phyloP scores from a whole-genome alignment of 495 filamentous ascomycete genomes.

The Paragyromitra xinjiangensis region DNA sequence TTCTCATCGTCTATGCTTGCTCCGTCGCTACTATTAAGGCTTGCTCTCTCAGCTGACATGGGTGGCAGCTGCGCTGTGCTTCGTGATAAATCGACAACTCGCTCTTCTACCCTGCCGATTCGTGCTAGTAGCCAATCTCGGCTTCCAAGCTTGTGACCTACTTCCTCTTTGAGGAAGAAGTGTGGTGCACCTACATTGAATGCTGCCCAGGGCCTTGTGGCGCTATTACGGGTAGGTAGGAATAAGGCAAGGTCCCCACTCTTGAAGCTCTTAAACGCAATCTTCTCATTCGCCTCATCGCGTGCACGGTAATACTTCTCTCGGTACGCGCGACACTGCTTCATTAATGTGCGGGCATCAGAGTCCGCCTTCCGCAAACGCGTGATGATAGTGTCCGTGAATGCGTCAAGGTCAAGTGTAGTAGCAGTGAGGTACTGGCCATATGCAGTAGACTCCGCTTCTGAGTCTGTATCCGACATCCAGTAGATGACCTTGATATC shows the following conservation, averaged over 20 bases:
- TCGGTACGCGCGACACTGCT: constrained; percentile 83
- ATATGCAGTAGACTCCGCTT: constrained; percentile 75
- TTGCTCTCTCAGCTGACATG: constrained; percentile 63
- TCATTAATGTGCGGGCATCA: constrained; percentile 87
- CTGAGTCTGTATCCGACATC: constrained; percentile 73
- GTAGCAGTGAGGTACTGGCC: constrained; percentile 72
- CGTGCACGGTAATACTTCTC: constrained; percentile 86
- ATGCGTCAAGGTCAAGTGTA: constrained; percentile 81
- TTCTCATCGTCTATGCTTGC: constrained; percentile 82
- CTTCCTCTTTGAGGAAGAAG: constrained; percentile 94
- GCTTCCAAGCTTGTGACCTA: constrained; percentile 79
- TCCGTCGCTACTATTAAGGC: constrained; percentile 66
- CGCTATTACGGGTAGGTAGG: constrained; percentile 91
- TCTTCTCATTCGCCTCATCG: constrained; percentile 92
- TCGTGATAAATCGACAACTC: constrained; percentile 90
- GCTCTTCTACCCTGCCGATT: constrained; percentile 89
- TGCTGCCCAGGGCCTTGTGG: constrained; percentile 93
- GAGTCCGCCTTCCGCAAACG: constrained; percentile 89
- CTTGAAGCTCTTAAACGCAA: constrained; percentile 95
- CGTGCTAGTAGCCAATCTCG: constrained; percentile 95
- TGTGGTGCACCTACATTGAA: constrained; percentile 98
- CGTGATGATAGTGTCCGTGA: constrained; percentile 81
- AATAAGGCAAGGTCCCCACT: constrained; percentile 96
- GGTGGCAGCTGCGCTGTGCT: constrained; percentile 66
- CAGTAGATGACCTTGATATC: constrained; percentile 78